A percentile compares a stretch with the other conserved stretches of the same genome.
Conservation (phyloP, 208 protist genomes). For the Wallacemonas sp. region DNA sequence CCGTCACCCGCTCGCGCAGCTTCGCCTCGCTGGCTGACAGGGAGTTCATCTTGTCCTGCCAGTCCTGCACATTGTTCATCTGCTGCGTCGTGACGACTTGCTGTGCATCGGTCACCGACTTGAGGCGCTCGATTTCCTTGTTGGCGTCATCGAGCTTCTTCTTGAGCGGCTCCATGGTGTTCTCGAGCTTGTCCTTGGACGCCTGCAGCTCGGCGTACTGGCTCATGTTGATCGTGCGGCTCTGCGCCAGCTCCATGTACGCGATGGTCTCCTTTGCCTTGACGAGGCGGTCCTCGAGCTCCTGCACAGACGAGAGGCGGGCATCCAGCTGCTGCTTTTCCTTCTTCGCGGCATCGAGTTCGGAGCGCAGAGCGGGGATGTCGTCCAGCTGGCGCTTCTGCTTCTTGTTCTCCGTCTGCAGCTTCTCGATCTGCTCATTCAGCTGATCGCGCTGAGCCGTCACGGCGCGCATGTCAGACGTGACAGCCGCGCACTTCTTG, state of each 20-base stretch:
- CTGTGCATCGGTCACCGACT: slow-evolving; percentile 59
- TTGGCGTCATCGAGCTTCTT: slow-evolving; percentile 65
- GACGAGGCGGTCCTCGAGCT: slow-evolving; percentile 74
- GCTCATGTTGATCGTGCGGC: slow-evolving; percentile 74
- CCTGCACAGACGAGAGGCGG: slow-evolving; percentile 50
- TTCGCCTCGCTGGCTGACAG: slow-evolving; percentile 62
- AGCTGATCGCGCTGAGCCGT: slow-evolving; percentile 43
- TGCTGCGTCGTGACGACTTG: slow-evolving; percentile 55
- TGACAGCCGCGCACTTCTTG: slow-evolving; percentile 67
- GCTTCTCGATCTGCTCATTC: slow-evolving; percentile 43
- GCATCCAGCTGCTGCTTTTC: slow-evolving; percentile 62
- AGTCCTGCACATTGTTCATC: slow-evolving; percentile 62
- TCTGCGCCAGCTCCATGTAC: slow-evolving; percentile 86
- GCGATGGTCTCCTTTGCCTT: slow-evolving; percentile 90
- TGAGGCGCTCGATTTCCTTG: slow-evolving; percentile 64
- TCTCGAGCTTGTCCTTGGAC: slow-evolving; percentile 68
- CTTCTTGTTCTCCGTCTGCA: slow-evolving; percentile 52
- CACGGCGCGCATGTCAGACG: slow-evolving; percentile 43
- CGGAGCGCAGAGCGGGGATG: slow-evolving; percentile 35
- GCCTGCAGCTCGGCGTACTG: slow-evolving; percentile 81
- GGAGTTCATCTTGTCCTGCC: slow-evolving; percentile 53
- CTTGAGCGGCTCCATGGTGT: slow-evolving; percentile 69
- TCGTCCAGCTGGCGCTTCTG: slow-evolving; percentile 51
- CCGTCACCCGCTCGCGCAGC: slow-evolving; percentile 51
- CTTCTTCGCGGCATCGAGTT: slow-evolving; percentile 45